Evolutionary conservation across 75 land plant genomes (phyloP).

Genomic region (Ceratopteris richardii): DNA sequence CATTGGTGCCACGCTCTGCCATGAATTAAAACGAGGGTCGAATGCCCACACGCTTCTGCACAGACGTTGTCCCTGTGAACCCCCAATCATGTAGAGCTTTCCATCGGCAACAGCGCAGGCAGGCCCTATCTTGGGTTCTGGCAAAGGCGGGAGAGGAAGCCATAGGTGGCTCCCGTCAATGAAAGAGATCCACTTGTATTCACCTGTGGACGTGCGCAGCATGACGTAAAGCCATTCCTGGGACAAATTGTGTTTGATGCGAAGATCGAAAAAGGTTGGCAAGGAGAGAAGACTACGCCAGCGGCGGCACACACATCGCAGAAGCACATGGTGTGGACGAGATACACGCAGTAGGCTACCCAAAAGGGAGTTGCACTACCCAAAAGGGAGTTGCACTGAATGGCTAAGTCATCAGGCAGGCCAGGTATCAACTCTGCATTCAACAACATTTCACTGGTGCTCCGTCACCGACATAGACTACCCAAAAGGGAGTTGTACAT

Average conservation of each 20-base stretch:
- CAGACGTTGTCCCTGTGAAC: conserved; percentile 28
- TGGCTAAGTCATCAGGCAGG: conserved; percentile 64
- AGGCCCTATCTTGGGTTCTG: conserved; percentile 29
- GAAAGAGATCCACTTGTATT: conserved; percentile 7
- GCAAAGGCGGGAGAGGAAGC: conserved; percentile 16
- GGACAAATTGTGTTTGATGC: conserved; percentile 29
- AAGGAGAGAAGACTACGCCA: conserved; percentile 45
- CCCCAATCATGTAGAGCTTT: conserved; percentile 39
- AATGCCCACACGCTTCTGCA: conserved; percentile 27
- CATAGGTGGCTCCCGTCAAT: not conserved
- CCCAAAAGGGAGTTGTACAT: too few species aligned
- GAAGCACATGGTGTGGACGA: conserved; percentile 34
- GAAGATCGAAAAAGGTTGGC: conserved; percentile 34
- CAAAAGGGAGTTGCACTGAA: too few species aligned
- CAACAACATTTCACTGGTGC: too few species aligned
- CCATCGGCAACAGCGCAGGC: conserved; percentile 20
- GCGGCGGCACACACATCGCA: conserved; percentile 48
- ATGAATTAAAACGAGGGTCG: conserved; percentile 14
- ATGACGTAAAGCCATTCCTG: conserved; percentile 41
- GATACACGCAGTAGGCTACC: conserved; percentile 58
- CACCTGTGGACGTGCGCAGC: conserved; percentile 19
- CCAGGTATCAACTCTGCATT: conserved; percentile 44
- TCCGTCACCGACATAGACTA: too few species aligned
- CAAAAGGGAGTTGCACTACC: too few species aligned
- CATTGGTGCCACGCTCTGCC: conserved; percentile 36